Base-by-base conservation (phyloP, 495 filamentous ascomycete genomes). In the Lasiosphaeria hispida region DNA sequence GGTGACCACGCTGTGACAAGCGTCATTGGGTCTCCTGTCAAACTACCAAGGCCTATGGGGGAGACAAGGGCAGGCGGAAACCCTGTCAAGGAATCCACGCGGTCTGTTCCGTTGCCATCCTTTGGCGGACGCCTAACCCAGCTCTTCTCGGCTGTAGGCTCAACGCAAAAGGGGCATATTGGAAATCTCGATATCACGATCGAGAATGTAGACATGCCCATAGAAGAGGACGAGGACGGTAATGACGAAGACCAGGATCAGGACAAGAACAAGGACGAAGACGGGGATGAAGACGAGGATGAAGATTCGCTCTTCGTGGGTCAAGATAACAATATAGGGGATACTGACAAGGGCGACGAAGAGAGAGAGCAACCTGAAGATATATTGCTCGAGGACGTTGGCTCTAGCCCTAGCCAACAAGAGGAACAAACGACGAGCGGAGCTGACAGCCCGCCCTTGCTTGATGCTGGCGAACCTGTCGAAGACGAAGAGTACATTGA, bases 1-100 rank as follows among this genome's bases (percentile, higher is more conserved):
- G 93, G 91, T 3, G 81, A 88, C 52, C 84, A 83, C 39, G 91
- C 90, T 0, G 85, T 91, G 17, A 91, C 74, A 0, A 78, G 71
- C 37, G 63, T 76, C 19, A 75, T 82, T 47, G 78, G 80, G 1
- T 73, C 70, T 10, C 63, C 72, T 17, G 56, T 69, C 1, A 83
- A 82, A 60, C 73, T 70, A 43, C 63, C 62, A 39, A 69, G 71
- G 36, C 53, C 64, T n/a, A 65, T 50, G 6, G 63, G 62, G 15
- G 13, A 34, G 13, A 50, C 55, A 33, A 53, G 2, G 7, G 43
- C 30, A 58, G 35, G 43, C 49, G 39, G 40, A 4, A 48, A 36
- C 13, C 10, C 37, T 11, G 34, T 34, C 23, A 23, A 17, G 10
- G 36, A 33, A 7, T 10, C 43, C 33, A 58, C 42, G 30, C 59